phyloP scores from a whole-genome alignment of 169 alveolate species.

The Plasmodium gaboni region DNA sequence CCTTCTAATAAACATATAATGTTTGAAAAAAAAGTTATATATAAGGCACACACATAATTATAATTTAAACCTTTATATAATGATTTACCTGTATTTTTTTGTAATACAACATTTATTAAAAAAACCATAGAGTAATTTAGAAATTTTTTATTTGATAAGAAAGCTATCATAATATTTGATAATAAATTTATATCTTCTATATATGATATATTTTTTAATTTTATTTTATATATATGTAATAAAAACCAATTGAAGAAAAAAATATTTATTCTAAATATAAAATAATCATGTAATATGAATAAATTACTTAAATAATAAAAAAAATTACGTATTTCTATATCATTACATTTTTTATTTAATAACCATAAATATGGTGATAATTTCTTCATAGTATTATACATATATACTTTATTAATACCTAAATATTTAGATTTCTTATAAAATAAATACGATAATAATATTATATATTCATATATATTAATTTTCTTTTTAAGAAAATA shows the following conservation, averaged over 20 bases:
- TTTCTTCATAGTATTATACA: conserved; percentile 58
- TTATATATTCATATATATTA: conserved; percentile 51
- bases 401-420: conserved; percentile 42
- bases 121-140: conserved; percentile 41
- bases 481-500: conserved; percentile 25
- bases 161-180: conserved; percentile 34
- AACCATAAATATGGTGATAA: conserved; percentile 26
- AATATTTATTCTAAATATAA: conserved; percentile 45
- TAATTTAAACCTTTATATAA: conserved; percentile 34
- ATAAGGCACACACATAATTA: conserved; percentile 21
- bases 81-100: conserved; percentile 19
- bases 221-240: conserved; percentile 44
- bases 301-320: conserved; percentile 36
- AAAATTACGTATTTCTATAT: conserved; percentile 14
- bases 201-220: conserved; percentile 26
- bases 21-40: conserved; percentile 33
- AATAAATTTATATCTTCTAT: conserved; percentile 45
- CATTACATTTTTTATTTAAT: conserved; percentile 56
- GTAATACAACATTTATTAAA: conserved; percentile 41
- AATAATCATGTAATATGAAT: conserved; percentile 35
- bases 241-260: conserved; percentile 53
- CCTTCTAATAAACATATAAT: conserved; percentile 13
- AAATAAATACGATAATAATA: conserved; percentile 36
- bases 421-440: conserved; percentile 51
- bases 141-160: conserved; percentile 34